Base-by-base conservation (phyloP, 352 stramenopile genomes). In the Globisporangium barbulae region DNA sequence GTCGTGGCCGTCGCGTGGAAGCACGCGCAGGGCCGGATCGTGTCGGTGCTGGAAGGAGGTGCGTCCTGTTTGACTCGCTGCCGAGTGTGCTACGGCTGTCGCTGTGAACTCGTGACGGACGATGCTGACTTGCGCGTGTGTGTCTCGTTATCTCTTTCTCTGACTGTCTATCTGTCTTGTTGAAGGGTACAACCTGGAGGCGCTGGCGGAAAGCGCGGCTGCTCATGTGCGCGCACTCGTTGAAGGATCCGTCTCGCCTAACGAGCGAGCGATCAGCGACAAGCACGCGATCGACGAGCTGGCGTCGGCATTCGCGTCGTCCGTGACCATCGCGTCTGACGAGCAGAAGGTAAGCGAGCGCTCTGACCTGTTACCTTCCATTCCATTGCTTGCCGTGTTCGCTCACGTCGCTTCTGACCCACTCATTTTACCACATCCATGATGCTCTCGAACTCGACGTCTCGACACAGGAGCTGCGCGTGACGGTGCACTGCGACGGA, bases 101-200 rank as follows among this genome's bases (percentile, higher is more conserved):
- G n/a, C 25, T 50, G 56, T 28, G 25, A 13, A 5, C 21, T 45
- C 13, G 33, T 47, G 31, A 5, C 19, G 21, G 7, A 28, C n/a
- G 21, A 13, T 17, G 22, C 44, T 52, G 13, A 52, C 39, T 15
- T 61, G 55, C 15, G n/a, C 19, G 15, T 30, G 1, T 41, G 1
- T 17, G 7, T 19, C 37, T 33, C 21, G 21, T 22, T 60, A 2
- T 50, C 3, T 59, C 33, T 21, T 28, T 28, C 25, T 28, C 25
- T 28, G 25, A 2, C 5, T 55, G 25, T 31, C 5, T 4, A 19
- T 25, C 12, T 44, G 44, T 9, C 19, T 41, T 42, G 3, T 28
- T 25, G 33, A 47, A 81, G 73, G 73, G 22, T 81, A 81, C 64
- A 53, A 81, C 37, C 48, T 81, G 31, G 25, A 67, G 10, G 65